These are phyloP conservation scores for Clavispora phyllophila DNA, from an alignment of 805 yeast species.

Conservation along the genomic window DNA sequence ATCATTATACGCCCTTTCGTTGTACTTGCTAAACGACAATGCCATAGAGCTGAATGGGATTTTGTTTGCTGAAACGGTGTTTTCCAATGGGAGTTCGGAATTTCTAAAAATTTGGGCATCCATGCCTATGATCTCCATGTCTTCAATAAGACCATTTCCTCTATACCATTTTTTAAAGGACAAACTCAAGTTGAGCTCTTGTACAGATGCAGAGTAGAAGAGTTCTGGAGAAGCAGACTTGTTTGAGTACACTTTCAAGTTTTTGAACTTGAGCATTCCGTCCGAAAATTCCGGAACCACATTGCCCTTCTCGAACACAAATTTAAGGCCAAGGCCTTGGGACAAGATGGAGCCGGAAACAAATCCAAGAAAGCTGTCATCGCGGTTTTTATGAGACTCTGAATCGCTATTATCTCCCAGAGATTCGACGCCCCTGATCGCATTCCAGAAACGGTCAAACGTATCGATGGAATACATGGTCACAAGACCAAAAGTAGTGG, in stretches of 20 bases:
- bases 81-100: constrained; percentile 6
- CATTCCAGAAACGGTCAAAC: constrained; percentile 24
- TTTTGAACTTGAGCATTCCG: constrained; percentile 45
- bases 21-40: constrained; percentile 18
- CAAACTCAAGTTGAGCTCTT: constrained; percentile 40
- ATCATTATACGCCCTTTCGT: constrained; percentile 31
- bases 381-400: constrained; percentile 4
- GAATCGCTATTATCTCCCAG: constrained; percentile 22
- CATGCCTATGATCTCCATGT: constrained; percentile 45
- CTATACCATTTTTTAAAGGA: constrained; percentile 53
- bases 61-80: constrained; percentile 19
- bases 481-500: constrained; percentile 51
- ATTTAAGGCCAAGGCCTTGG: constrained; percentile 32
- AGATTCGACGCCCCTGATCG: constrained; percentile 9
- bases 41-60: constrained; percentile 27
- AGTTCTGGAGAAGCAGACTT: constrained; percentile 6
- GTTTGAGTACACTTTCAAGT: constrained; percentile 22
- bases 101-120: constrained; percentile 31
- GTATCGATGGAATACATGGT: constrained; percentile 41
- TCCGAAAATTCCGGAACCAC: constrained; percentile 42
- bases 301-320: constrained; percentile 34
- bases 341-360: constrained; percentile 34
- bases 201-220: constrained; percentile 32
- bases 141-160: constrained; percentile 48
- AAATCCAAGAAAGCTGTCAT: constrained; percentile 27